Base-by-base conservation (phyloP, 148 eudicot species). In the Camellia sinensis region DNA sequence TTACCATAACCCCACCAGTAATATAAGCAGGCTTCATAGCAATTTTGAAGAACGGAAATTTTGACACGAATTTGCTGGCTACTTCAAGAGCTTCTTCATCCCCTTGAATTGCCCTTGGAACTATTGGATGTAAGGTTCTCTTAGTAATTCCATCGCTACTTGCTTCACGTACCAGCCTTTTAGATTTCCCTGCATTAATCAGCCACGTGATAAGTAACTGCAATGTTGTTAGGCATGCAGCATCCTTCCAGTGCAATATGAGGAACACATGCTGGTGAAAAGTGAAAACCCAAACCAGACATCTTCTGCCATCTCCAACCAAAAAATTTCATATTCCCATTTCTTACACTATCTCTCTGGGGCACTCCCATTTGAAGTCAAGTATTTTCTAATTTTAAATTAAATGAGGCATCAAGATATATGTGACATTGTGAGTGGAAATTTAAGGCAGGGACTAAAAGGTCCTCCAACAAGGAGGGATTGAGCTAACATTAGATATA, bases 171-270 rank as follows among this genome's bases (percentile, higher is more conserved):
- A 6, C 14, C 41, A 22, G 9, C 60, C 57, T 5, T 72, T 12
- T 15, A 21, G 56, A 50, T 53, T 52, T 72, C 41, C 75, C 75
- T 72, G 75, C 75, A 72, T 72, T 72, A 11, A 12, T 67, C 41
- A 41, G 6, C 71, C 37, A 29, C 37, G 37, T 29, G 37, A 29
- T 29, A 29, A 29, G 37, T 29, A 29, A 29, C 37, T 29, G 37
- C 37, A 29, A 29, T 29, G 37, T 29, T 29, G 37, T 29, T 29
- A 29, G 37, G 37, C 37, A 29, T 29, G 37, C 37, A 29, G 37
- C 37, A 29, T 29, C 37, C 41, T 64, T 64, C 41, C 3, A 64
- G 3, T 21, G 41, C 40, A 64, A 21, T 21, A 64, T 4, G 68
- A 22, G 68, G 68, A 64, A 64, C 6, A 60, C 6, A 22, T 64